Evolutionary conservation across 495 filamentous ascomycete species (phyloP), one percentile per base, ranked within the genome.

Genomic region (Penicillium desertorum): DNA sequence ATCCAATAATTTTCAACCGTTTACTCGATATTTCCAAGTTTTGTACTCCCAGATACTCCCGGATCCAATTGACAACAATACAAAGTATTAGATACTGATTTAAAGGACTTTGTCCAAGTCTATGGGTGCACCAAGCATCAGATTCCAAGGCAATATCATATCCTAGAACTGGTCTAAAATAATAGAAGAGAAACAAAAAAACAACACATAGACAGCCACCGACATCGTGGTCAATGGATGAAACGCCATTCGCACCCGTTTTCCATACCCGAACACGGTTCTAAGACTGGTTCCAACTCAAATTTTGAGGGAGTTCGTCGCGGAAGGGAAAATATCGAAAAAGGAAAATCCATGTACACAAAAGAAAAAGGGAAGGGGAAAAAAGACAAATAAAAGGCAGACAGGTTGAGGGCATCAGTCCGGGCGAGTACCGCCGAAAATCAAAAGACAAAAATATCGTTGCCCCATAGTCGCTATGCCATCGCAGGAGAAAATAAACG

Each of bases 171-270:
- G 55, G 59, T 69, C 66, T 69, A 69, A 56, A 64, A 57, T 49
- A 49, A 51, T 49, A 64, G 61, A 62, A 34, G 27, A 48, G 54
- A 57, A 54, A 48, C 39, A 59, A 61, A 37, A 50, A 56, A 59
- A 65, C 67, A 74, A 72, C 56, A 67, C 59, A 61, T 59, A 57
- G 60, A 64, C 62, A 65, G 66, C 68, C 68, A 69, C 71, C 71
- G 63, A 72, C 68, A 68, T 68, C 52, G 61, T 58, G 55, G 62
- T 67, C 71, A 64, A 67, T 66, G 60, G 63, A 71, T 71, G 65
- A 76, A 79, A 79, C 76, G 76, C 76, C 76, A 74, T 74, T 73
- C 65, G 65, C 74, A 75, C 76, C 73, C 63, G 69, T 79, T 79
- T 76, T 74, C 75, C 73, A 75, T 66, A 72, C 72, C 73, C 70